Percentiles rank a stretch among this genome's conserved stretches.
phyloP scores from a whole-genome alignment of 345 rosid genomes.

The Raphanus sativus region DNA sequence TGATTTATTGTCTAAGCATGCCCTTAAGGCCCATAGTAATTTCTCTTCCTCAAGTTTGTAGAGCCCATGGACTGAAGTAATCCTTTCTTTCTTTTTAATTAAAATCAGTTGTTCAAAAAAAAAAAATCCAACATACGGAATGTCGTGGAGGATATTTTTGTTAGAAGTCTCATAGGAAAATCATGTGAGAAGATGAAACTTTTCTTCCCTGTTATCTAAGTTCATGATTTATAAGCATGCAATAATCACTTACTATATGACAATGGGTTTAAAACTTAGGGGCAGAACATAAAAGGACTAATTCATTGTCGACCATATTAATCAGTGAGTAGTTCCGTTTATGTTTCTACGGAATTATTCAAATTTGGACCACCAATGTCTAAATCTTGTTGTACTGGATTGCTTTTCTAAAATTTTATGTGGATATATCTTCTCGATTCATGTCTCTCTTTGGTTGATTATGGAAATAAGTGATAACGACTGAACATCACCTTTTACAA shows the following conservation, averaged over 20 bases:
- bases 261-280: background rate
- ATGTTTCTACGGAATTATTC: constrained; percentile 28
- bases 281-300: background rate
- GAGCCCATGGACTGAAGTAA: too few relatives aligned
- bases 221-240: constrained; percentile 3
- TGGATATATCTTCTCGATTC: constrained; percentile 6
- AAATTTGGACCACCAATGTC: constrained; percentile 36
- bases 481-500: constrained; percentile 8
- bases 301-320: constrained; percentile 13
- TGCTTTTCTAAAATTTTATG: constrained; percentile 13
- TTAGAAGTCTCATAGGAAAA: background rate
- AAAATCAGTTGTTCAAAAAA: too few relatives aligned
- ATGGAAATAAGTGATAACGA: constrained; percentile 27
- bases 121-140: background rate
- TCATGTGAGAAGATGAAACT: background rate
- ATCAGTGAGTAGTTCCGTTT: constrained; percentile 14
- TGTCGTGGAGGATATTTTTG: background rate
- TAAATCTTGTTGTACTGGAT: constrained; percentile 15
- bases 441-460: constrained; percentile 23
- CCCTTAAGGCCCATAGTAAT: too few relatives aligned
- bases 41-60: too few relatives aligned
- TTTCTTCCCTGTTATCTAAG: background rate
- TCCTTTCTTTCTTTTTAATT: too few relatives aligned
- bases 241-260: background rate
- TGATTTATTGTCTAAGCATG: too few relatives aligned